Evolutionary conservation across 2,329 filamentous ascomycete species (phyloP).

Genomic region (Fusarium euwallaceae): DNA sequence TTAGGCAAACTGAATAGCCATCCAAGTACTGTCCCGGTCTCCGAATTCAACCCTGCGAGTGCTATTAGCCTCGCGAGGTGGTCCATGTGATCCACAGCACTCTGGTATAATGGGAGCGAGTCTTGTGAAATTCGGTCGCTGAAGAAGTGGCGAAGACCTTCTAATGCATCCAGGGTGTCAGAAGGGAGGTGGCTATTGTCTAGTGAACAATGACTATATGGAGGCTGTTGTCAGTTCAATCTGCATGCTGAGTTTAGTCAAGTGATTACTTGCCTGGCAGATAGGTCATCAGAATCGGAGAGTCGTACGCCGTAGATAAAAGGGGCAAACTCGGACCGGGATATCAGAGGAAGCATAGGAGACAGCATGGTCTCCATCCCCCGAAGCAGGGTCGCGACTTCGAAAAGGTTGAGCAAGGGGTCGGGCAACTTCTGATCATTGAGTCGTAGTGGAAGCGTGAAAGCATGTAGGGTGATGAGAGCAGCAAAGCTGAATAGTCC

Average conservation of each 20-base stretch:
- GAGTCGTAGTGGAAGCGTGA: background rate
- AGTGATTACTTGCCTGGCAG: background rate
- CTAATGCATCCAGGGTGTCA: background rate
- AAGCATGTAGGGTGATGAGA: background rate
- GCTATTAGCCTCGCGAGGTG: background rate
- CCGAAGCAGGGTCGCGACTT: background rate
- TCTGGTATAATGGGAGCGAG: background rate
- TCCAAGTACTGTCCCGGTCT: background rate
- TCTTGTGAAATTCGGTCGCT: background rate
- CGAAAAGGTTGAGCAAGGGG: background rate
- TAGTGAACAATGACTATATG: background rate
- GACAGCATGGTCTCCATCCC: background rate
- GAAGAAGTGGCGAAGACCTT: background rate
- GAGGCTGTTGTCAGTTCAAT: background rate
- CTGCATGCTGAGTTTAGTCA: background rate
- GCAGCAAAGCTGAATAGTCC: background rate
- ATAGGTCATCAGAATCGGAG: background rate
- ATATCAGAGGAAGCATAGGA: background rate
- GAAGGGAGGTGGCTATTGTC: background rate
- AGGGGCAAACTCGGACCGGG: background rate
- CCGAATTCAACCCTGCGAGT: background rate
- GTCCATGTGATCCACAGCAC: background rate
- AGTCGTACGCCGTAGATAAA: background rate
- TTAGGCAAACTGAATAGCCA: background rate
- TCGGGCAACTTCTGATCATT: background rate